Evolutionary conservation across 139 green algal species (phyloP), one percentile per base, ranked within the genome.

Genomic region (Tetraselmis striata): DNA sequence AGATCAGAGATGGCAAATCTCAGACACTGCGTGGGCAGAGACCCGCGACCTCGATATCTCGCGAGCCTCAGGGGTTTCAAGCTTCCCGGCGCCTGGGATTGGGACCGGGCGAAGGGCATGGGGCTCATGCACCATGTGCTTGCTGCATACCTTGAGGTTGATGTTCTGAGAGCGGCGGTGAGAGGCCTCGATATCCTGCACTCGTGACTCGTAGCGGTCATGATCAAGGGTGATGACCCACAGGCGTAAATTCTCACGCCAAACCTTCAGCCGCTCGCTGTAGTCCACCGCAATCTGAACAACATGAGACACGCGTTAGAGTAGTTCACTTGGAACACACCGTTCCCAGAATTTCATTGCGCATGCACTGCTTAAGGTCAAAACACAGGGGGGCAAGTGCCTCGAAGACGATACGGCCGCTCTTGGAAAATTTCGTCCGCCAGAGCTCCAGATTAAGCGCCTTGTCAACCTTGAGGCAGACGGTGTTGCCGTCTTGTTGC

Each of bases 351-450:
- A n/a, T n/a, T n/a, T n/a, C n/a, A n/a, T n/a, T n/a, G n/a, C n/a
- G n/a, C n/a, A n/a, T n/a, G n/a, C n/a, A 67, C 45, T 67, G 45
- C 45, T 67, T 67, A 67, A 67, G 45, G 45, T 5, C 11, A 67
- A 67, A 25, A 67, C 45, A 18, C 5, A 18, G 45, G 45, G 45
- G 18, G 45, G 18, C 11, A 18, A 67, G 5, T 67, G 18, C 87
- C 84, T 92, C 87, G 77, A 90, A 92, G 0, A 92, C 77, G 80
- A 92, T 92, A 67, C 88, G 82, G 0, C 80, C 88, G 1, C 85
- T 79, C 22, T 28, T 75, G 2, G 84, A 88, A 1, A 86, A 76
- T 81, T 90, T 89, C 45, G 78, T 90, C 28, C 87, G 79, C 81
- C 84, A 92, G 29, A 92, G 82, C 86, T 92, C 87, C 77, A 91